Base-by-base conservation (phyloP, 1,139 yeast species). In the Nakaseomyces uthaithaninus region DNA sequence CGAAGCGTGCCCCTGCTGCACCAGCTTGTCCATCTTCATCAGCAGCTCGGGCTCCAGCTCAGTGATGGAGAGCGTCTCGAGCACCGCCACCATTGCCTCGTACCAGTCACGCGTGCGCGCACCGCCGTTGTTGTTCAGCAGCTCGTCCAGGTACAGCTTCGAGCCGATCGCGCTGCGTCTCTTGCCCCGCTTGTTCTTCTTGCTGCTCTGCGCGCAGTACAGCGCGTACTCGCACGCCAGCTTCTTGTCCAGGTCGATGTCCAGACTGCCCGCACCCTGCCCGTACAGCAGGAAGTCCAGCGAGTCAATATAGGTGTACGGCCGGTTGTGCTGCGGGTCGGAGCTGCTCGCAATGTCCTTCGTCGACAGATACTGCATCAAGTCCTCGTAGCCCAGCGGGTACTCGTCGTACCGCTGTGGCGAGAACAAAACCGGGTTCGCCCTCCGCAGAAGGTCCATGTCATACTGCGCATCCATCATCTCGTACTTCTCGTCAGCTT, bases 171-270 rank as follows among this genome's bases (percentile, higher is more conserved):
- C 38, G 11, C 46, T 37, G 25, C 41, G 31, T 10, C 41, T 42
- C 31, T 40, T 45, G 36, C 39, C 12, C 4, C 25, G 24, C 11
- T n/a, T 20, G 25, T n/a, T 19, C 17, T 20, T 19, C 25, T 31
- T 31, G 25, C 20, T 31, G 35, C 35, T 45, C 33, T 51, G 52
- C 12, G 45, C 48, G 41, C 48, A 51, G 37, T 42, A 57, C 20
- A 55, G 37, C 1, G 60, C 60, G 38, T 50, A 57, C 41, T 57
- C 62, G 27, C 51, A 48, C 8, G 47, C 49, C 34, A 57, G 42
- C 40, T 56, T 56, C 42, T 48, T 50, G 19, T 54, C 48, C 26
- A 57, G 38, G 39, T 57, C 60, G n/a, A 57, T 42, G 11, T 31
- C 35, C 9, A 31, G n/a, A 10, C n/a, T 14, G 5, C 17, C 18